Evolutionary conservation across 2,329 filamentous ascomycete species (phyloP), one percentile per base, ranked within the genome.

Genomic region (Ceratocystis smalleyi): DNA sequence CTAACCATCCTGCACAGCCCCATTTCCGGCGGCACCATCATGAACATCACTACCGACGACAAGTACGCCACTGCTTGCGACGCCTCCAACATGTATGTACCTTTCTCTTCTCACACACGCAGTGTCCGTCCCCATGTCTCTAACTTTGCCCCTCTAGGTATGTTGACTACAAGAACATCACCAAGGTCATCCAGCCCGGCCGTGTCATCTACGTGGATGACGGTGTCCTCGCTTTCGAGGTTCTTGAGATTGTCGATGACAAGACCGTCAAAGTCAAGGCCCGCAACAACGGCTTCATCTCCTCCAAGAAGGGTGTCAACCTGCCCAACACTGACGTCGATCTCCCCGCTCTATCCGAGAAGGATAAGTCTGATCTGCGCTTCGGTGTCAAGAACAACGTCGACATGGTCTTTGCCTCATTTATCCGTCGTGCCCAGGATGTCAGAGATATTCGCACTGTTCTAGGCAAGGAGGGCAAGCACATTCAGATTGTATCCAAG

Each of bases 131-230:
- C n/a, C 19, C 32, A 10, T n/a, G 1, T 54, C 17, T 62, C 7
- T 51, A 10, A n/a, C n/a, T 35, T 32, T 49, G 0, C 17, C 15
- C 15, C 43, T 15, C 2, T 68, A 92, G 89, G 86, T 96, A 91
- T 73, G 88, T 97, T 73, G 92, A 97, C 81, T 97, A 99, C 83
- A 95, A 95, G 86, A 99, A 99, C 83, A 97, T 99, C 78, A 96
- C 92, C 78, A 96, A 95, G 80, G 94, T 99, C 71, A 97, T 99
- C 73, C 77, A 88, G 74, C 80, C 83, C 67, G 94, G 92, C 73
- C 91, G 94, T 72, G 86, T 88, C 76, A 95, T 99, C 81, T 99
- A 95, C 78, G 94, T 99, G 71, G 94, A 99, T 73, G 94, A 99
- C 73, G 94, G 94, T 77, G 92, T 99, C 70, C 86, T 97, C 71